Conservation (phyloP, 2,329 filamentous ascomycete species). For the Trichoderma sp. region DNA sequence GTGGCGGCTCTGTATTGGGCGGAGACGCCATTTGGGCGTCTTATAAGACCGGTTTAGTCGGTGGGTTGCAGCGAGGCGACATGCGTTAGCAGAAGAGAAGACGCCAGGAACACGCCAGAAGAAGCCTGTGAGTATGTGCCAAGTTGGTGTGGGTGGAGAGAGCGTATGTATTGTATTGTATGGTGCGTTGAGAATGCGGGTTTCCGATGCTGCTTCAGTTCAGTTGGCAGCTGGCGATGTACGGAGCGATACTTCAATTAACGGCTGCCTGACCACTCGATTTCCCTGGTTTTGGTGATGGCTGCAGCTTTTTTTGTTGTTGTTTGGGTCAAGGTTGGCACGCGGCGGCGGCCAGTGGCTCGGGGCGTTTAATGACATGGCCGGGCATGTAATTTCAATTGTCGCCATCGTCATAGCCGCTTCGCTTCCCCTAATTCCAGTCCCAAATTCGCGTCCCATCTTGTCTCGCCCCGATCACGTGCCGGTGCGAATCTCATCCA, state of each 20-base stretch:
- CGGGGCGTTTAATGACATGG: conserved; percentile 15
- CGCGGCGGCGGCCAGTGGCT: neutral
- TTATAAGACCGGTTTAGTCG: conserved; percentile 4
- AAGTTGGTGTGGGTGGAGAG: neutral
- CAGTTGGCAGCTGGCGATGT: neutral
- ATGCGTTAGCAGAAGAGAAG: neutral
- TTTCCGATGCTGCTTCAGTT: neutral
- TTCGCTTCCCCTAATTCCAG: conserved; percentile 20
- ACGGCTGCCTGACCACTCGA: neutral
- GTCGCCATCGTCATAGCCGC: conserved; percentile 20
- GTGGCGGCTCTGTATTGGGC: conserved; percentile 33
- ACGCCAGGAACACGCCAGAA: conserved; percentile 14
- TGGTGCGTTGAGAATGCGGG: neutral
- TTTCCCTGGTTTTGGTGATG: neutral
- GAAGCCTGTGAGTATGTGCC: neutral
- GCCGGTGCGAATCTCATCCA: neutral
- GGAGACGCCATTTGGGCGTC: conserved; percentile 32
- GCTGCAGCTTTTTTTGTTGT: neutral
- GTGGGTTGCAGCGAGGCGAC: conserved; percentile 15
- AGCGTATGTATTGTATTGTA: no score
- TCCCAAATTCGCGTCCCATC: neutral
- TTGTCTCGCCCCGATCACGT: conserved; percentile 16
- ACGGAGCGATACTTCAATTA: neutral
- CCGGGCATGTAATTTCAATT: conserved; percentile 14
- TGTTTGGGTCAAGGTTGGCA: neutral